phyloP scores from a whole-genome alignment of 129 eudicot genomes.

The Dittrichia graveolens region DNA sequence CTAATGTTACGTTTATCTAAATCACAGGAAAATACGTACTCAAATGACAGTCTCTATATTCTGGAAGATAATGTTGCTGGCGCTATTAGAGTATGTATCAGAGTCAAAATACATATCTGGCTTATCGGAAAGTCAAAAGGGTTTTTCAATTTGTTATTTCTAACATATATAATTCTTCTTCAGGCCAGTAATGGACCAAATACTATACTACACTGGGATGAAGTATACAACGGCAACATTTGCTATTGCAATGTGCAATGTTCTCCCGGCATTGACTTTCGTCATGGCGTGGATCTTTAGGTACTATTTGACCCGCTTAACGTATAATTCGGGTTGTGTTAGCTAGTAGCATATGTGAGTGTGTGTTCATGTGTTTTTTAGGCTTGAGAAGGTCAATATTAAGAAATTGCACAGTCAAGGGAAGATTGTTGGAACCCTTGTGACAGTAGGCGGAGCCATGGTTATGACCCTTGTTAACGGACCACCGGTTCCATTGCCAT shows the following conservation, averaged over 20 bases:
- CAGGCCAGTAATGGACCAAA: constrained; percentile 82
- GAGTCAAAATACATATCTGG: constrained; percentile 14
- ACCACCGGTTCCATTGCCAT: constrained; percentile 58
- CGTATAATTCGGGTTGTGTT: neutral
- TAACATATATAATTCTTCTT: neutral
- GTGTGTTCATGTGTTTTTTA: constrained; percentile 16
- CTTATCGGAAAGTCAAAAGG: constrained; percentile 14
- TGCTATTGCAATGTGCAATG: constrained; percentile 60
- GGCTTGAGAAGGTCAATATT: constrained; percentile 73
- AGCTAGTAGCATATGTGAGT: neutral
- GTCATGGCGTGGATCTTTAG: constrained; percentile 71
- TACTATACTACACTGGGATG: constrained; percentile 67
- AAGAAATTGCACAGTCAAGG: constrained; percentile 67
- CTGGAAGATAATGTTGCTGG: constrained; percentile 62
- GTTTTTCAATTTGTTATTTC: neutral
- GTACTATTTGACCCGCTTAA: constrained; percentile 26
- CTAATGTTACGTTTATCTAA: neutral
- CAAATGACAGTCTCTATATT: constrained; percentile 60
- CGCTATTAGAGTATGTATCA: constrained; percentile 57
- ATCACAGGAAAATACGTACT: constrained; percentile 70
- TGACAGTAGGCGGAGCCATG: constrained; percentile 90
- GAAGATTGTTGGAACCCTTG: constrained; percentile 70
- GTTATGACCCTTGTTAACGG: constrained; percentile 75
- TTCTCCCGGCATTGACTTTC: constrained; percentile 72
- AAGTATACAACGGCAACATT: constrained; percentile 68